Conservation (phyloP, 169 alveolate species). For the Plasmodium cynomolgi region DNA sequence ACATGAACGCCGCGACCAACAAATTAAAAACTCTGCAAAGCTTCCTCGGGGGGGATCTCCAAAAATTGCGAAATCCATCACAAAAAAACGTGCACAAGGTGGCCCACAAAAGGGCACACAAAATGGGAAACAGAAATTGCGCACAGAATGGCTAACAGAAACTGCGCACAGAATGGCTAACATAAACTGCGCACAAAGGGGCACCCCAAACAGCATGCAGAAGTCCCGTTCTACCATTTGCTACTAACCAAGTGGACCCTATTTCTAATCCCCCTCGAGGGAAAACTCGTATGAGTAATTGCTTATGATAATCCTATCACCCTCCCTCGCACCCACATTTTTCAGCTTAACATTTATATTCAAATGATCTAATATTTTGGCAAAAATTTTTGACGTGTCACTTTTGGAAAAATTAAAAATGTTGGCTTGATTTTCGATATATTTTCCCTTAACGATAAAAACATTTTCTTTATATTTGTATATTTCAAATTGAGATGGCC, state of each 20-base stretch:
- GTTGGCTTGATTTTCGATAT: constrained; percentile 81
- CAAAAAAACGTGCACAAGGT: background rate
- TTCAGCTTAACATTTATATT: constrained; percentile 57
- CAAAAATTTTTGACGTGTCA: constrained; percentile 63
- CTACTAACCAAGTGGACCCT: background rate
- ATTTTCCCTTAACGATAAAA: constrained; percentile 76
- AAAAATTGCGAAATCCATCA: background rate
- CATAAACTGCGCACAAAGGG: background rate
- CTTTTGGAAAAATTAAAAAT: constrained; percentile 80
- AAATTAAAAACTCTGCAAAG: background rate
- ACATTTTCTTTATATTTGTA: constrained; percentile 75
- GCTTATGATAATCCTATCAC: constrained; percentile 59
- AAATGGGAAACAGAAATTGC: background rate
- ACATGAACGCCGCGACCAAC: background rate
- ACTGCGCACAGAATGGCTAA: no score
- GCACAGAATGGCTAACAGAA: background rate
- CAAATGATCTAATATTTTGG: constrained; percentile 42
- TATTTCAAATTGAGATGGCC: constrained; percentile 78
- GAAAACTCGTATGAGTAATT: constrained; percentile 53
- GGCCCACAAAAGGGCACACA: background rate
- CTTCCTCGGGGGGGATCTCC: background rate
- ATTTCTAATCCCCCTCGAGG: constrained; percentile 1
- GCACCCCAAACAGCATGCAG: background rate
- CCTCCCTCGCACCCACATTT: constrained; percentile 73
- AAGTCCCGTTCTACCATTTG: background rate